Percentiles rank a stretch among this genome's conserved stretches.
phyloP scores from a whole-genome alignment of 768 basidiomycete species.

The Leucocoprinus sp. region DNA sequence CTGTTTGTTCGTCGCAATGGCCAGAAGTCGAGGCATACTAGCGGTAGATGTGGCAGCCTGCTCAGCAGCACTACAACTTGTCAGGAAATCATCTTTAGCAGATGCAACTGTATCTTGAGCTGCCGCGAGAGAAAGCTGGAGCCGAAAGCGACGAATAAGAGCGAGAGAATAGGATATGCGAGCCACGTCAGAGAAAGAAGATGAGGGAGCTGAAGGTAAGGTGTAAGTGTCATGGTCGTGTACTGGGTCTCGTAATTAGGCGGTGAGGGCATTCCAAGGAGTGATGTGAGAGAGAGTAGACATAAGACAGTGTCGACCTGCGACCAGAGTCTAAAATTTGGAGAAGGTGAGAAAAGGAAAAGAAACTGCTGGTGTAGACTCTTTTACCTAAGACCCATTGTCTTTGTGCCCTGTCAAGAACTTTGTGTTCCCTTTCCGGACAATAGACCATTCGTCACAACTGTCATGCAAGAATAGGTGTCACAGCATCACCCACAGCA shows the following conservation, averaged over 20 bases:
- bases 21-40: conserved; percentile 85
- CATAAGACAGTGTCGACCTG: conserved; percentile 34
- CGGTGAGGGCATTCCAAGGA: conserved; percentile 36
- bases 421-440: conserved; percentile 8
- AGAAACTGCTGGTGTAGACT: conserved; percentile 4
- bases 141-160: conserved; percentile 83
- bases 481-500: too few relatives aligned
- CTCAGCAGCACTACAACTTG: conserved; percentile 83
- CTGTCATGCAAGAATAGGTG: too few relatives aligned
- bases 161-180: conserved; percentile 83
- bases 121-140: conserved; percentile 63
- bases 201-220: conserved; percentile 79
- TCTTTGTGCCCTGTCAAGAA: background rate
- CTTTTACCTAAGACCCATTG: conserved; percentile 11
- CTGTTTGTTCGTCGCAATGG: conserved; percentile 74
- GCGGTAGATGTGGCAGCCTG: conserved; percentile 73
- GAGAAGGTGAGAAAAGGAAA: conserved; percentile 14
- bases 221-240: conserved; percentile 43
- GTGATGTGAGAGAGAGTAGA: conserved; percentile 13
- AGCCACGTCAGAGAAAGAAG: conserved; percentile 86
- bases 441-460: background rate
- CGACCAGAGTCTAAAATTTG: conserved; percentile 29
- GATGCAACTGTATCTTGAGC: conserved; percentile 59
- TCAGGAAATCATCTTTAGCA: conserved; percentile 68
- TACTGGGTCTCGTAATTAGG: conserved; percentile 47